Evolutionary conservation across 139 green algal species (phyloP).

Genomic region (Haematococcus sp.): DNA sequence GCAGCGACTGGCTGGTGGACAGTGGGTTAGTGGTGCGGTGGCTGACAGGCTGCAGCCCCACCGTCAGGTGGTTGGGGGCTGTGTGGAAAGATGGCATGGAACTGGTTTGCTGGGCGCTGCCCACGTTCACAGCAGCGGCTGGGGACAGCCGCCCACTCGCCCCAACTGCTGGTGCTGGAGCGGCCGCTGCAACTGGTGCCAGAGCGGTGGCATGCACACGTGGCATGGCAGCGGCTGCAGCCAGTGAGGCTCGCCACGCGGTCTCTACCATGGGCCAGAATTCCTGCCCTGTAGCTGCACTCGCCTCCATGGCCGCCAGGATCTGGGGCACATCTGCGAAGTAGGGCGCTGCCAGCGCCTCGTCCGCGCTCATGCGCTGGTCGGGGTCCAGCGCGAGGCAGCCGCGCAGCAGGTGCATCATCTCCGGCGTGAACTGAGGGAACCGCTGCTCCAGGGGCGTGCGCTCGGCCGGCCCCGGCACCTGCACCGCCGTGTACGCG

Average conservation of each 20-base stretch:
- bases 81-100: neutral
- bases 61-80: neutral
- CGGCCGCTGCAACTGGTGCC: neutral
- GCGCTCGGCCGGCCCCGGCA: neutral
- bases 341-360: neutral
- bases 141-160: neutral
- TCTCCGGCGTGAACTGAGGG: neutral
- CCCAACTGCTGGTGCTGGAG: too few relatives aligned
- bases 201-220: too few relatives aligned
- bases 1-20: neutral
- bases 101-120: neutral
- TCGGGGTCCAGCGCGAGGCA: constrained; percentile 2
- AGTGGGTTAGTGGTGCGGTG: neutral
- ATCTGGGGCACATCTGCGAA: constrained; percentile 5
- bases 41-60: neutral
- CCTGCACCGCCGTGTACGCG: neutral
- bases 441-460: constrained; percentile 9
- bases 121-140: neutral
- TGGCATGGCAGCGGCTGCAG: too few relatives aligned
- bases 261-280: constrained; percentile 14
- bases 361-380: constrained; percentile 3
- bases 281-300: neutral
- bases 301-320: neutral
- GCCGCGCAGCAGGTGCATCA: constrained; percentile 1
- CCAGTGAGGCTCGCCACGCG: neutral